Base-by-base conservation (phyloP, 129 eudicot genomes). In the Erigeron canadensis region DNA sequence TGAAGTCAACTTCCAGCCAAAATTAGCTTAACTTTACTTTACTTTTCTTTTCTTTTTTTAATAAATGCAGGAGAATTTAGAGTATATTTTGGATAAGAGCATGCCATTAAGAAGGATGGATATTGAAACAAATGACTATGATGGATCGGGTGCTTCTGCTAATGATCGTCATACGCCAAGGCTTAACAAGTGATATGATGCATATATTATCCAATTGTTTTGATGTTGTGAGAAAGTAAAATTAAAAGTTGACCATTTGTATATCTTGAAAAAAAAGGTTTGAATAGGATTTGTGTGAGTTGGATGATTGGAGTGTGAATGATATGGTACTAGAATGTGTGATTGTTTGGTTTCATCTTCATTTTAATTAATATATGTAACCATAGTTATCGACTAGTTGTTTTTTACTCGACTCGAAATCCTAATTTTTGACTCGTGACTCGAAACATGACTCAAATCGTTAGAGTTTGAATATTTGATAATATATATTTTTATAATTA, bases 111-210 rank as follows among this genome's bases (percentile, higher is more conserved):
- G 84, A 78, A 86, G 90, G 83, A 80, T 83, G 84, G 70, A 53
- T 6, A 59, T 83, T 1, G 77, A 80, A 65, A 37, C 86, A 8
- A 45, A 83, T 43, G 97, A 88, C 76, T 91, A 91, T 84, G 84
- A 83, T 37, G 97, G 90, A 73, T 86, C 96, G 0, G 94, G 94
- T 65, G 89, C 97, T 8, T 89, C 89, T 62, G 87, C 97, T 4
- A 91, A 91, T 63, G 73, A 84, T 54, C 88, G 89, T 61, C 97
- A 91, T 72, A 91, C 90, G 5, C 97, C 96, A 9, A 82, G 40
- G 72, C 77, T 48, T 18, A n/a, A 69, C 69, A 48, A 9, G 4
- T 16, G 0, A 34, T 10, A 56, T 56, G 34, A 28, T 28, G 34
- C 3, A 28, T 45, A 45, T 8, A 45, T 8, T 11, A 45, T 45